Percentiles rank a stretch among this genome's conserved stretches.
Conservation (phyloP, 2,329 filamentous ascomycete genomes). For the Sodiomyces alkalinus region DNA sequence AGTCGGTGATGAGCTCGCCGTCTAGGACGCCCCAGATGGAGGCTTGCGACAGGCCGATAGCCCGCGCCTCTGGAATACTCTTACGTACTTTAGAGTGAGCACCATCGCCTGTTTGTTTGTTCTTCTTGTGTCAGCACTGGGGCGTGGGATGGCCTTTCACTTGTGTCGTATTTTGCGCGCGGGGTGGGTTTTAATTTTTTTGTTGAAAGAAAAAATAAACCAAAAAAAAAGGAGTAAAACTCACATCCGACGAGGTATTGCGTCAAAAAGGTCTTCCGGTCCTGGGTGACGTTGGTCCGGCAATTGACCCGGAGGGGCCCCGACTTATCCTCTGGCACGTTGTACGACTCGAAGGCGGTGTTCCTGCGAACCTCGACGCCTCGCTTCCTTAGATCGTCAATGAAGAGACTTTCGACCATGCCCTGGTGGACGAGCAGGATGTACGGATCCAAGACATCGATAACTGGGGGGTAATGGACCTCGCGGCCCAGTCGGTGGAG, state of each 20-base stretch:
- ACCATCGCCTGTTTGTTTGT: conserved; percentile 43
- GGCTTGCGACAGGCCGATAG: conserved; percentile 37
- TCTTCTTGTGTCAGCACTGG: not conserved
- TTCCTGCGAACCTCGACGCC: conserved; percentile 49
- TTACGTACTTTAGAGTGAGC: conserved; percentile 56
- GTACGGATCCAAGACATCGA: conserved; percentile 41
- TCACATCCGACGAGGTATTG: conserved; percentile 54
- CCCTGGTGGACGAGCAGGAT: conserved; percentile 54
- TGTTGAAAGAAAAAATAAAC: no score
- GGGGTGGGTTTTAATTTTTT: no score
- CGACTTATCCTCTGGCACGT: conserved; percentile 25
- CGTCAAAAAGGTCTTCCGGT: conserved; percentile 34
- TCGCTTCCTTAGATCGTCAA: conserved; percentile 51
- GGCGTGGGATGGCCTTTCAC: no score
- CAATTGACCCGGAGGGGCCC: conserved; percentile 35
- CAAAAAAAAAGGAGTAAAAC: no score
- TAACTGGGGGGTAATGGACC: conserved; percentile 50
- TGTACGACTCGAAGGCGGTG: conserved; percentile 46
- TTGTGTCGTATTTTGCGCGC: no score
- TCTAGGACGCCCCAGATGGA: conserved; percentile 58
- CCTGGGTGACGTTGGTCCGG: conserved; percentile 33
- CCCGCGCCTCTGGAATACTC: conserved; percentile 41
- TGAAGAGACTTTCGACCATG: conserved; percentile 57
- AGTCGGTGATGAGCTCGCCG: conserved; percentile 54
- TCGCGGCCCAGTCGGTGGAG: conserved; percentile 49